Conservation (phyloP, 805 yeast species). For the Lipomyces chichibuensis region DNA sequence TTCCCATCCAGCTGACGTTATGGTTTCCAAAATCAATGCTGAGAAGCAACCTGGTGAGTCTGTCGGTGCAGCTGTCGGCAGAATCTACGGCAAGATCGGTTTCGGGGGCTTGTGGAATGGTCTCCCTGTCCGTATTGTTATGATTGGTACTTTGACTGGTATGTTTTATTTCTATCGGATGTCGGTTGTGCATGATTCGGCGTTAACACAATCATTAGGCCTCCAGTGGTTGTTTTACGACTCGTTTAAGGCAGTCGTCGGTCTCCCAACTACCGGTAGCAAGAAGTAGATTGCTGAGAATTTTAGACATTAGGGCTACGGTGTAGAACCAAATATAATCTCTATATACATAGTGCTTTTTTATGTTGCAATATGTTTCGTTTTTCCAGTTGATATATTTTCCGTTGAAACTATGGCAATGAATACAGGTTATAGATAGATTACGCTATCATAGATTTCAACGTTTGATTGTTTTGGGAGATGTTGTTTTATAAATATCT, state of each 20-base stretch:
- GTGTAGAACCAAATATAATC: not conserved
- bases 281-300: conserved; percentile 30
- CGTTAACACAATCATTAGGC: conserved; percentile 42
- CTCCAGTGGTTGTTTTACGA: conserved; percentile 97
- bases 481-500: not conserved
- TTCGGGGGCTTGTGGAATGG: conserved; percentile 95
- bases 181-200: not conserved
- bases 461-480: not conserved
- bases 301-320: not conserved
- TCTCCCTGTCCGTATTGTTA: conserved; percentile 86
- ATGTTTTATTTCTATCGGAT: not conserved
- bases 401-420: not conserved
- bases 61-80: conserved; percentile 63
- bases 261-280: conserved; percentile 91
- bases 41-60: conserved; percentile 68
- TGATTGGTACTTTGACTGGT: conserved; percentile 95
- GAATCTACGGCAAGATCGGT: conserved; percentile 83
- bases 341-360: not conserved
- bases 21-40: conserved; percentile 90
- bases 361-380: not conserved
- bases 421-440: conserved; percentile 1
- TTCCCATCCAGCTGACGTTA: conserved; percentile 98
- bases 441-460: not conserved
- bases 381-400: not conserved
- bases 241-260: conserved; percentile 91